Conservation (phyloP, 129 eudicot genomes). For the Artemisia argyi region DNA sequence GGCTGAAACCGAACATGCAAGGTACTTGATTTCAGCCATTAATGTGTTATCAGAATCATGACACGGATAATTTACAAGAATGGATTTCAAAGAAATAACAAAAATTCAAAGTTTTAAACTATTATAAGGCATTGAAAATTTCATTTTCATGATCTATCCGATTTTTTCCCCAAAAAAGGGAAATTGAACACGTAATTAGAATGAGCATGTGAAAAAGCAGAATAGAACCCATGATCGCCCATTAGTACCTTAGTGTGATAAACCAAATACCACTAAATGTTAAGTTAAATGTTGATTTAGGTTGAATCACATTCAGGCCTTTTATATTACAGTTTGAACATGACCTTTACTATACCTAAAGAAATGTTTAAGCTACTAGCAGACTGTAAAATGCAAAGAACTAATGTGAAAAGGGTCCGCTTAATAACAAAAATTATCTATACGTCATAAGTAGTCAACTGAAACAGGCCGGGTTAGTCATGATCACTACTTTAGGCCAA, state of each 20-base stretch:
- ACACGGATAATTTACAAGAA: slow-evolving; percentile 2
- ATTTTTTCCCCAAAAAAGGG: not conserved
- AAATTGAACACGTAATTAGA: not conserved
- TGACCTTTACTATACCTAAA: not conserved
- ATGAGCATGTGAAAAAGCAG: not conserved
- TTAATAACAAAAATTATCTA: not conserved
- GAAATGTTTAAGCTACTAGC: not conserved
- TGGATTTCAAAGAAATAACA: slow-evolving; percentile 1
- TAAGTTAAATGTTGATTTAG: not conserved
- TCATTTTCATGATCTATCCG: not conserved
- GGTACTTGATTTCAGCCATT: slow-evolving; percentile 33
- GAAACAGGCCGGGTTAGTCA: slow-evolving; percentile 25
- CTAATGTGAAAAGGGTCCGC: not conserved
- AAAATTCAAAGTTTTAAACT: slow-evolving; percentile 1
- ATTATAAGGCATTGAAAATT: slow-evolving; percentile 1
- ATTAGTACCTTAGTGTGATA: slow-evolving; percentile 3
- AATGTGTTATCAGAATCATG: slow-evolving; percentile 32
- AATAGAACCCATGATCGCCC: not conserved
- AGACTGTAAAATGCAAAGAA: not conserved
- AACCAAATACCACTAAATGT: slow-evolving; percentile 10
- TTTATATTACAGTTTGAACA: not conserved
- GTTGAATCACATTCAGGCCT: not conserved
- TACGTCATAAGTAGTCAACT: slow-evolving; percentile 20
- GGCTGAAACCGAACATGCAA: slow-evolving; percentile 40
- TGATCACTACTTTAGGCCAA: slow-evolving; percentile 24